phyloP scores from a whole-genome alignment of 164 flowering plant genomes.

The Platanus orientalis region DNA sequence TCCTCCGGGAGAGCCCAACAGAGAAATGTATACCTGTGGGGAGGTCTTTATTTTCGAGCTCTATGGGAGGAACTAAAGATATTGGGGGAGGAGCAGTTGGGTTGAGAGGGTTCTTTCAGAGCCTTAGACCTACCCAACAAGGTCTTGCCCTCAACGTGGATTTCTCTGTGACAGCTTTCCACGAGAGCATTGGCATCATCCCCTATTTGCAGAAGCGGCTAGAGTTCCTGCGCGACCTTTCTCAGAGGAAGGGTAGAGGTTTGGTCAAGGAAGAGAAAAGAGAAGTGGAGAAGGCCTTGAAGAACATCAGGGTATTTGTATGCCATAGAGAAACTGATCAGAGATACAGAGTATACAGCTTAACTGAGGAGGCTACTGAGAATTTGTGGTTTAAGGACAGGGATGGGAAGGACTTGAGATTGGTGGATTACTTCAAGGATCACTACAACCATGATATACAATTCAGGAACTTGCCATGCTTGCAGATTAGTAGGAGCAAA shows the following conservation, averaged over 20 bases:
- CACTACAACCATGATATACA: too few relatives aligned
- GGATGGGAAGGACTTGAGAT: constrained; percentile 60
- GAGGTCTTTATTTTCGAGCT: constrained; percentile 67
- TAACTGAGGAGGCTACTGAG: constrained; percentile 74
- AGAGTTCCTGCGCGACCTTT: constrained; percentile 61
- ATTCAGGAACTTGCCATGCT: constrained; percentile 90
- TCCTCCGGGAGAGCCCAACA: constrained; percentile 60
- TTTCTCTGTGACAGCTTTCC: constrained; percentile 82
- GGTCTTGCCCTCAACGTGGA: constrained; percentile 93
- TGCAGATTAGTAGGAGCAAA: constrained; percentile 92
- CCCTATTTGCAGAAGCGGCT: constrained; percentile 77
- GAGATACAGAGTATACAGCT: constrained; percentile 61
- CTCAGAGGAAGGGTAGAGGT: constrained; percentile 47
- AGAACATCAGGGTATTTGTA: constrained; percentile 74
- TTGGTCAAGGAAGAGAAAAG: constrained; percentile 63
- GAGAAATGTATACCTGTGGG: constrained; percentile 73
- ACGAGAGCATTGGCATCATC: too few relatives aligned
- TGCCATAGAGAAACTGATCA: constrained; percentile 85
- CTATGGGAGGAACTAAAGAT: constrained; percentile 67
- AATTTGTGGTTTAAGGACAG: constrained; percentile 69
- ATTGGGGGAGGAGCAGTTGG: constrained; percentile 94
- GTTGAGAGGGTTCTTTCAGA: constrained; percentile 87
- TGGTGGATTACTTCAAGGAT: too few relatives aligned
- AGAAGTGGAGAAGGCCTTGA: constrained; percentile 82
- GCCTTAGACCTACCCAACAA: constrained; percentile 88